Percentiles rank a stretch among this genome's conserved stretches.
Evolutionary conservation across 106 monocot species (phyloP).

Genomic region (Chionographis japonica): DNA sequence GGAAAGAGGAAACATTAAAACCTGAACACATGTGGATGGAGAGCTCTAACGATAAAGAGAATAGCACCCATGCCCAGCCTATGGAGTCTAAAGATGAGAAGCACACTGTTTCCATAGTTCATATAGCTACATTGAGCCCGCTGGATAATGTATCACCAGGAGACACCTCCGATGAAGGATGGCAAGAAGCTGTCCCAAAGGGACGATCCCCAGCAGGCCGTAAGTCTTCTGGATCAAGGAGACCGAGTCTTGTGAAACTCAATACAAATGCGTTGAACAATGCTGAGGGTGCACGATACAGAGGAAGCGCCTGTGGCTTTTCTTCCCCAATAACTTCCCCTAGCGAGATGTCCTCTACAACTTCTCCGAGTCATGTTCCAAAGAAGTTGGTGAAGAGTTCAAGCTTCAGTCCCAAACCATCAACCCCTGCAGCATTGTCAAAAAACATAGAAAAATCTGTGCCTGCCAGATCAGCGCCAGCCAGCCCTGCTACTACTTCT

Average conservation of each 20-base stretch:
- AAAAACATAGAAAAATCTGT: slow-evolving; percentile 36
- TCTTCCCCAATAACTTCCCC: slow-evolving; percentile 46
- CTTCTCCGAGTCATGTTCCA: slow-evolving; percentile 25
- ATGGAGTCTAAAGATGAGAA: slow-evolving; percentile 50
- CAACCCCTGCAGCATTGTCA: slow-evolving; percentile 2
- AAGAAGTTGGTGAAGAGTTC: slow-evolving; percentile 59
- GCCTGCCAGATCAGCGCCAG: slow-evolving; percentile 26
- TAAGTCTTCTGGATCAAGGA: slow-evolving; percentile 47
- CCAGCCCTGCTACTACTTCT: slow-evolving; percentile 29
- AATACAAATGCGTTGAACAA: slow-evolving; percentile 52
- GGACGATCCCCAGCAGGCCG: slow-evolving; percentile 47
- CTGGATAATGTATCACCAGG: slow-evolving; percentile 36
- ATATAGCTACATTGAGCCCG: slow-evolving; percentile 11
- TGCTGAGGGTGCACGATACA: slow-evolving; percentile 41
- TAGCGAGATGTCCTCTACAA: slow-evolving; percentile 20
- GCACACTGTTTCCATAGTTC: slow-evolving; percentile 9
- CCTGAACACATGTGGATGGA: slow-evolving; percentile 29
- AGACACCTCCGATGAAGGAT: slow-evolving; percentile 74
- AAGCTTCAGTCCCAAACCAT: slow-evolving; percentile 52
- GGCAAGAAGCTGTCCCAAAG: slow-evolving; percentile 93
- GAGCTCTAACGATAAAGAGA: slow-evolving; percentile 59
- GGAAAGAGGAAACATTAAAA: slow-evolving; percentile 23
- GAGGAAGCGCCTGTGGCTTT: slow-evolving; percentile 35
- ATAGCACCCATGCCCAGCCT: slow-evolving; percentile 22
- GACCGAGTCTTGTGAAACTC: slow-evolving; percentile 72